Percentiles rank a stretch among this genome's conserved stretches.
Evolutionary conservation across 2,329 filamentous ascomycete species (phyloP).

Genomic region (Pseudogymnoascus sp.): DNA sequence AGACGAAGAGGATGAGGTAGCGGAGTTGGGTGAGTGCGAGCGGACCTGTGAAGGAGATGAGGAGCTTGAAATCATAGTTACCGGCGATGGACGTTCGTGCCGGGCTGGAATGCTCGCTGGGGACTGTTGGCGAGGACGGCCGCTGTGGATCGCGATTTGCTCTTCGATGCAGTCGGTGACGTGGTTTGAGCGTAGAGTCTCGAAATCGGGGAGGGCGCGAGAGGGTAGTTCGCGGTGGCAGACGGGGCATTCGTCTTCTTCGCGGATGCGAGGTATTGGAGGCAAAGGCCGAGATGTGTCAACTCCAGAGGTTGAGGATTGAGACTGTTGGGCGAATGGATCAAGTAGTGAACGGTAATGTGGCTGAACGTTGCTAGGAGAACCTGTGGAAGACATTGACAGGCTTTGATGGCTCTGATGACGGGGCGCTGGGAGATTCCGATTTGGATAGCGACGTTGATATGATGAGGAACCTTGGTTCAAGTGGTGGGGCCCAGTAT

Average conservation of each 20-base stretch:
- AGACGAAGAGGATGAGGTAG: conserved; percentile 13
- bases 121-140: conserved; percentile 8
- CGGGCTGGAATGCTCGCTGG: conserved; percentile 10
- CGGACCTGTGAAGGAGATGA: background rate
- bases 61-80: conserved; percentile 16
- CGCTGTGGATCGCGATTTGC: conserved; percentile 13
- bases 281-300: conserved; percentile 14
- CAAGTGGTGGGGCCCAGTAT: background rate
- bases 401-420: background rate
- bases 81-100: conserved; percentile 13
- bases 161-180: conserved; percentile 46
- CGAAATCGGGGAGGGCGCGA: conserved; percentile 42
- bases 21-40: conserved; percentile 12
- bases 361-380: conserved; percentile 10
- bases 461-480: background rate
- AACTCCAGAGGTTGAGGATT: background rate
- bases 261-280: conserved; percentile 39
- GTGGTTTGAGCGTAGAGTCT: conserved; percentile 48
- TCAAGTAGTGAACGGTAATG: conserved; percentile 15
- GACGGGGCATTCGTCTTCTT: conserved; percentile 73
- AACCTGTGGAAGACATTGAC: background rate
- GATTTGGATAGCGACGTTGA: conserved; percentile 2
- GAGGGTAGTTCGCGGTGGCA: conserved; percentile 65
- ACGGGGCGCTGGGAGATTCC: background rate
- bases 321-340: background rate